These are phyloP conservation scores for Pythium graminicola DNA, from an alignment of 352 stramenopile species.

Conservation along the genomic window DNA sequence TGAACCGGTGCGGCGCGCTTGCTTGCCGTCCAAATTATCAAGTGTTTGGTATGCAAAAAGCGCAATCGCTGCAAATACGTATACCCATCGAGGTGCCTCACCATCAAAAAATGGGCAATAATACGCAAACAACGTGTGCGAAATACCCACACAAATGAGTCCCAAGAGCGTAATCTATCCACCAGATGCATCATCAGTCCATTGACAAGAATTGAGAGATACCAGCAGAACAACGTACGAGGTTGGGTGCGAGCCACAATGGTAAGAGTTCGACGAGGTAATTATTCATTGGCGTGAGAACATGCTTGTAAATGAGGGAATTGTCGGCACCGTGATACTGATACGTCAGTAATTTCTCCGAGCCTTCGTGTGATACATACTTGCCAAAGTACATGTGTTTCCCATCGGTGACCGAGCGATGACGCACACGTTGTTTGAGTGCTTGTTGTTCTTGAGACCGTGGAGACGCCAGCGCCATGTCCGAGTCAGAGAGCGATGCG, in stretches of 20 bases:
- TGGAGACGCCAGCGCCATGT: slow-evolving; percentile 21
- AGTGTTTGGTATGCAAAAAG: slow-evolving; percentile 78
- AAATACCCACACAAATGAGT: slow-evolving; percentile 51
- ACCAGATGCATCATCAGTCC: neutral
- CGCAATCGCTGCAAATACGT: slow-evolving; percentile 44
- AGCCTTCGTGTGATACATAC: slow-evolving; percentile 80
- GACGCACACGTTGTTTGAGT: slow-evolving; percentile 63
- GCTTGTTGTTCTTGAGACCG: slow-evolving; percentile 23
- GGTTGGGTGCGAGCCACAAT: slow-evolving; percentile 75
- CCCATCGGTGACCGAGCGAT: slow-evolving; percentile 56
- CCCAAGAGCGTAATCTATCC: slow-evolving; percentile 68
- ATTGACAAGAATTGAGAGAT: neutral
- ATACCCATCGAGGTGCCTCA: slow-evolving; percentile 63
- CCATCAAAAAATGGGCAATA: slow-evolving; percentile 71
- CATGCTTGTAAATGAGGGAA: slow-evolving; percentile 83
- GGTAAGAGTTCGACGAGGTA: slow-evolving; percentile 66
- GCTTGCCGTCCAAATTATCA: slow-evolving; percentile 83
- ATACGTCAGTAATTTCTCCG: slow-evolving; percentile 80
- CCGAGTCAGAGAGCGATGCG: slow-evolving; percentile 21
- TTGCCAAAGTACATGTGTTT: slow-evolving; percentile 88
- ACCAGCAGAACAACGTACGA: slow-evolving; percentile 38
- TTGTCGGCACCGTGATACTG: slow-evolving; percentile 83
- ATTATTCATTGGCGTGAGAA: slow-evolving; percentile 85
- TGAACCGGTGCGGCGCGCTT: slow-evolving; percentile 68
- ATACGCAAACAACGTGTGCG: slow-evolving; percentile 58